These are phyloP conservation scores for Trifolium repens DNA, from an alignment of 306 rosid genomes.

Conservation along the genomic window DNA sequence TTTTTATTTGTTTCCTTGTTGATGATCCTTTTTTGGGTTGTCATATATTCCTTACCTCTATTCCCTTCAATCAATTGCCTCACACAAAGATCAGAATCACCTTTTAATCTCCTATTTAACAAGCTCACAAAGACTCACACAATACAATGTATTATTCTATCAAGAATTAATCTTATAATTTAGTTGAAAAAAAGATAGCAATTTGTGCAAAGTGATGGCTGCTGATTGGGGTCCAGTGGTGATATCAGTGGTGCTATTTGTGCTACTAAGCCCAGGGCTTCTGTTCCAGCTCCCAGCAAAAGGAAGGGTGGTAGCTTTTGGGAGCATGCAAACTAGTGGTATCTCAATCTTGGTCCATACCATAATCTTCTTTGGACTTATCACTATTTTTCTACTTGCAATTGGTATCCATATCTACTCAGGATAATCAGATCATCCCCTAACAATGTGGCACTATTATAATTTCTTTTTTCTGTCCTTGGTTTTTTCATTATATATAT, in stretches of 20 bases:
- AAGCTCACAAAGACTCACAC: not conserved
- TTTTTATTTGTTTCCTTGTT: not conserved
- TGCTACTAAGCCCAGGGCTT: constrained; percentile 73
- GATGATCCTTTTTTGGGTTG: not conserved
- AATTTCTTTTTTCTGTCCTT: not conserved
- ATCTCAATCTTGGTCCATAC: constrained; percentile 64
- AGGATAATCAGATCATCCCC: constrained; percentile 22
- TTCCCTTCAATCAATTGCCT: constrained; percentile 17
- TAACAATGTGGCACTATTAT: not conserved
- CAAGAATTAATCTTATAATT: not conserved
- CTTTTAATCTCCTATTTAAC: constrained; percentile 25
- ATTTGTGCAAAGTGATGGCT: constrained; percentile 36
- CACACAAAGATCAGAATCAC: constrained; percentile 6
- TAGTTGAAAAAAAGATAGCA: constrained; percentile 6
- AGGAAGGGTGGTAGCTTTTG: constrained; percentile 61
- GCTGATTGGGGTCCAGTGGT: constrained; percentile 86
- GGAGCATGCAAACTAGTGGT: constrained; percentile 73
- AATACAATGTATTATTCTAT: not conserved
- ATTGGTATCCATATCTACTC: constrained; percentile 70
- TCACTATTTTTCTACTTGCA: constrained; percentile 57
- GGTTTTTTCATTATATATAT: not conserved
- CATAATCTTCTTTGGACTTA: constrained; percentile 69
- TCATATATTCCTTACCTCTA: constrained; percentile 34
- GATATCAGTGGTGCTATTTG: constrained; percentile 76
- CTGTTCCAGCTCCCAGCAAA: constrained; percentile 67